Percentiles rank a stretch among this genome's conserved stretches.
phyloP scores from a whole-genome alignment of 2,329 filamentous ascomycete genomes.

The Colletotrichum cereale region DNA sequence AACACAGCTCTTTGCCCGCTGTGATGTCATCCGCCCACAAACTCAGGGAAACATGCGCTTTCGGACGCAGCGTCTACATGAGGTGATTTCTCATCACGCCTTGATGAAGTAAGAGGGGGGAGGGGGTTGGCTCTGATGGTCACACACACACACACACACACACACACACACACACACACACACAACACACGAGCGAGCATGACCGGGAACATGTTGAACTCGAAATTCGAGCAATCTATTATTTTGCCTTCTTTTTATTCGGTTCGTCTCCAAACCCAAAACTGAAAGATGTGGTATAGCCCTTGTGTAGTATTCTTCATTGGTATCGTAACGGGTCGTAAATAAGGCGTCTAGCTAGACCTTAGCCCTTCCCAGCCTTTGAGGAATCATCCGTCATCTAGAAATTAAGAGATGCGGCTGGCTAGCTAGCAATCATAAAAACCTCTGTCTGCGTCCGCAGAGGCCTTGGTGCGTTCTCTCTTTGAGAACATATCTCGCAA shows the following conservation, averaged over 20 bases:
- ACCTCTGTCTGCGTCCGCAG: not conserved
- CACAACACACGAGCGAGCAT: not conserved
- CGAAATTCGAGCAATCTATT: not conserved
- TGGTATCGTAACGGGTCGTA: conserved; percentile 37
- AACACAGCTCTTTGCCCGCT: not conserved
- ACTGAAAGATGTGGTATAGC: not conserved
- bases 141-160: not conserved
- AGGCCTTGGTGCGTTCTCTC: not conserved
- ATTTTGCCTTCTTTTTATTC: not conserved
- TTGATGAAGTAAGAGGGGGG: not conserved
- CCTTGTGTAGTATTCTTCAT: conserved; percentile 16
- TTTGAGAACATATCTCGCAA: not conserved
- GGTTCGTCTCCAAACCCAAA: not conserved
- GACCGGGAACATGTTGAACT: not conserved
- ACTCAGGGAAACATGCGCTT: not conserved
- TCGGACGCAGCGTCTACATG: not conserved
- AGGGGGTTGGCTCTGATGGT: not conserved
- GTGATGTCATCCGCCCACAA: not conserved
- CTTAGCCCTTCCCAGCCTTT: not conserved
- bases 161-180: not conserved
- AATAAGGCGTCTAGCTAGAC: conserved; percentile 5
- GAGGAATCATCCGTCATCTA: not conserved
- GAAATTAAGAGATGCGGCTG: not conserved
- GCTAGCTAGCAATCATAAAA: not conserved
- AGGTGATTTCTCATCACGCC: not conserved